Evolutionary conservation across 331 rosid species (phyloP), one percentile per base, ranked within the genome.

Genomic region (Pyrus hybrid): DNA sequence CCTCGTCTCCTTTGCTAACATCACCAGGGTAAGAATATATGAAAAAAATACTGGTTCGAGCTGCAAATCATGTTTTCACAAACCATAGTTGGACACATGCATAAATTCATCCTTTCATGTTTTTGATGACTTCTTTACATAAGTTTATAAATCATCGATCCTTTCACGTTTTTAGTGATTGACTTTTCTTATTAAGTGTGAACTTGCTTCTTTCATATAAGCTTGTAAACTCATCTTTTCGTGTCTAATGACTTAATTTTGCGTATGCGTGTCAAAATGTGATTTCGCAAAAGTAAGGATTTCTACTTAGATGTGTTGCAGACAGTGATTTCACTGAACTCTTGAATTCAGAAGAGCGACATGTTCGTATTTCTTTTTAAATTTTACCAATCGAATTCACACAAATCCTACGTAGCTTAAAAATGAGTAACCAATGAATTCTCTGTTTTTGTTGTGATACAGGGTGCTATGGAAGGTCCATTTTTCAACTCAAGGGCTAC

Each of bases 381-480:
- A 14, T 47, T 47, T 16, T 47, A 47, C 54, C 54, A 47, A 17
- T 14, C 18, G 2, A 20, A 56, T 21, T 56, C 13, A 20, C 16
- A 57, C 28, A 57, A 57, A 22, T 22, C 16, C 63, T 17, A 49
- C n/a, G n/a, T 49, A 17, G 3, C 56, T 49, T 49, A 2, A 37
- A 51, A 21, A 8, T 57, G 26, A 57, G 63, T n/a, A 21, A 57
- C 7, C 9, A 17, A 28, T 28, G 21, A 63, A 17, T 64, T 64
- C 16, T 64, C 4, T 3, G 68, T 37, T 26, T 62, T 13, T 22
- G 30, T 16, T 47, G 22, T 29, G 64, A 33, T 60, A 47, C 18
- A 87, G 93, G 85, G 91, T 23, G 82, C 77, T 25, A 91, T 85
- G 93, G 23, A 41, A 3, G 90, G 83, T 25, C 86, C 87, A 7